Base-by-base conservation (phyloP, 225 moss, liverwort and hornwort genomes). In the Pleurozium schreberi region DNA sequence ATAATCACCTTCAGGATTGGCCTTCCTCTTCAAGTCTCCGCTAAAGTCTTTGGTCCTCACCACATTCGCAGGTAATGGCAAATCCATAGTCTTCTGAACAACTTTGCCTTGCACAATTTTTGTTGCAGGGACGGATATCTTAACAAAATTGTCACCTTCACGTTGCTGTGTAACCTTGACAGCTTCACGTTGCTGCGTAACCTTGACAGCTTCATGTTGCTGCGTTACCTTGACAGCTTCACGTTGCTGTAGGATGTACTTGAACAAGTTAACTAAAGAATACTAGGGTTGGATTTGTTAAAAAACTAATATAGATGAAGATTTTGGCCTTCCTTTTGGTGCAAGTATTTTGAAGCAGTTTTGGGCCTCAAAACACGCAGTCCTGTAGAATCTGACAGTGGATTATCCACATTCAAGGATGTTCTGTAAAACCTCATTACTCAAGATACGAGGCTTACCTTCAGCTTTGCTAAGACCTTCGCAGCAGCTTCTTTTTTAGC, bases 401-500 rank as follows among this genome's bases (percentile, higher is more conserved):
- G n/a, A 78, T 78, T 58, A 58, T 58, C 28, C 14, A 71, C 23
- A 80, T 83, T 26, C 25, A 85, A 73, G 49, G 64, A 38, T 53
- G 31, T 49, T 23, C 87, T 18, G 60, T 27, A 43, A 52, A 81
- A 87, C 31, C 64, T 70, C 18, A 38, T 42, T 73, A 40, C 50
- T 79, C 23, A 66, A 88, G 36, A 53, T 45, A 55, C 30, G 67
- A 85, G 67, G 62, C 85, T 86, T 84, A 92, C 95, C 93, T 93
- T 93, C 81, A 95, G 85, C 89, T 91, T 91, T 42, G 81, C 90
- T 74, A 95, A 92, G 52, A 91, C 91, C 82, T 93, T 92, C 77
- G 91, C 92, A 57, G 95, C 95, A 66, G 95, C 95, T 40, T 95
- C 92, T 50, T 92, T 93, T 79, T 95, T 91, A 55, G 95, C 95